Percentiles rank a stretch among this genome's conserved stretches.
Conservation (phyloP, 305 asterid genomes). For the Solanum hybrid region DNA sequence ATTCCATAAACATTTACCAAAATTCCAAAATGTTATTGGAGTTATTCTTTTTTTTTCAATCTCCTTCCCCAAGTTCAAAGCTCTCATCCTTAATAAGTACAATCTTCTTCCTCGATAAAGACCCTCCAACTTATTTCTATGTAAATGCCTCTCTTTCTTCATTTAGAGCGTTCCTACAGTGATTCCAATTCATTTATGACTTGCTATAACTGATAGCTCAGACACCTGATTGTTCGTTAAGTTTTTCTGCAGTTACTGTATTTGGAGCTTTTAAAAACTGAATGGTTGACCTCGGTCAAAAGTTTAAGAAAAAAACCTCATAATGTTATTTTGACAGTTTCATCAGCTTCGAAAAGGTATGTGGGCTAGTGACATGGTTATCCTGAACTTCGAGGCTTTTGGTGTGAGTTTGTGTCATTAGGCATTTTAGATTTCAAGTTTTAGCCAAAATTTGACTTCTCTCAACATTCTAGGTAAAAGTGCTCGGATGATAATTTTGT, state of each 20-base stretch:
- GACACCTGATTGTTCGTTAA: background rate
- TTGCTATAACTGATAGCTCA: background rate
- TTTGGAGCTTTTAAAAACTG: background rate
- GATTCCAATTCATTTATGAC: no score
- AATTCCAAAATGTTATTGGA: background rate
- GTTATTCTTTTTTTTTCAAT: background rate
- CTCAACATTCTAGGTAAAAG: background rate
- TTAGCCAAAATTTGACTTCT: background rate
- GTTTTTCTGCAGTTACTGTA: no score
- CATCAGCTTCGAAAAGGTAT: background rate
- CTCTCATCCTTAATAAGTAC: background rate
- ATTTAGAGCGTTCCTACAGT: background rate
- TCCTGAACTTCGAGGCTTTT: background rate
- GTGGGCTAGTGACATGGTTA: background rate
- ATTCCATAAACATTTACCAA: background rate
- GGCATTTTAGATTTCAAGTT: no score
- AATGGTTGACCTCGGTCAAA: background rate
- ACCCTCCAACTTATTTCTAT: background rate
- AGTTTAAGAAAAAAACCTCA: background rate
- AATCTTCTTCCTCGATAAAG: no score
- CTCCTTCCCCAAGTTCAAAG: background rate
- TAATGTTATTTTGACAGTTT: no score
- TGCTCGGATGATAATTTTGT: background rate
- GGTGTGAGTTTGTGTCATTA: background rate
- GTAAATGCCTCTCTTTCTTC: background rate